Base-by-base conservation (phyloP, 2,329 filamentous ascomycete species). In the Ustulina deusta region DNA sequence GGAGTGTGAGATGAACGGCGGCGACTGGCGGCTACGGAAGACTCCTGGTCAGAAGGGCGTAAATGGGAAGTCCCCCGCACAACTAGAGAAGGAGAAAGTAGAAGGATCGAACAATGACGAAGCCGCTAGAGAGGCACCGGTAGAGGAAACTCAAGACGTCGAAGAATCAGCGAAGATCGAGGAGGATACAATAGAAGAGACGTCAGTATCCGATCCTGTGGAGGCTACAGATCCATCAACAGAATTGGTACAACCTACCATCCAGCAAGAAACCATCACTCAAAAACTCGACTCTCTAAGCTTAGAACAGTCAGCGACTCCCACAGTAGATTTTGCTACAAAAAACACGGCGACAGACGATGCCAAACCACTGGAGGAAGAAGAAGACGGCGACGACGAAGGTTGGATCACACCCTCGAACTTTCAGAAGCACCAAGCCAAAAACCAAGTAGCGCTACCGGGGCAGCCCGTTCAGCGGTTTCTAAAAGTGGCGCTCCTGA, bases 341-440 rank as follows among this genome's bases (percentile, higher is more conserved):
- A 66, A 70, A 13, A 54, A 67, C 38, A 27, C 66, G 6, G 22
- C 56, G 32, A 65, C 48, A 20, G 54, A 70, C 17, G 63, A 70
- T 10, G 59, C 56, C 7, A 65, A 57, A 9, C 36, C 61, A 29
- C 58, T 65, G 20, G 69, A 69, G 25, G 29, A 57, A 27, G 66
- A 58, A 13, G 58, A 79, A 20, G 79, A 79, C 32, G 76, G 78
- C 27, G 82, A 85, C 67, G 89, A 89, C 66, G 87, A 85, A 17
- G 93, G 90, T 74, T 98, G 95, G 95, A 97, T 98, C 78, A 98
- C 96, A 0, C 94, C 95, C 0, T 90, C 91, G 46, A 99, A 98
- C 81, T 87, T 99, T 72, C 92, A 93, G 78, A 92, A 93, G 77
- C 91, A 93, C 77, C 91, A 96, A 82, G 88, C 87, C 66, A 87